These are phyloP conservation scores for Metschnikowia orientalis DNA, from an alignment of 805 yeast species.

Conservation along the genomic window DNA sequence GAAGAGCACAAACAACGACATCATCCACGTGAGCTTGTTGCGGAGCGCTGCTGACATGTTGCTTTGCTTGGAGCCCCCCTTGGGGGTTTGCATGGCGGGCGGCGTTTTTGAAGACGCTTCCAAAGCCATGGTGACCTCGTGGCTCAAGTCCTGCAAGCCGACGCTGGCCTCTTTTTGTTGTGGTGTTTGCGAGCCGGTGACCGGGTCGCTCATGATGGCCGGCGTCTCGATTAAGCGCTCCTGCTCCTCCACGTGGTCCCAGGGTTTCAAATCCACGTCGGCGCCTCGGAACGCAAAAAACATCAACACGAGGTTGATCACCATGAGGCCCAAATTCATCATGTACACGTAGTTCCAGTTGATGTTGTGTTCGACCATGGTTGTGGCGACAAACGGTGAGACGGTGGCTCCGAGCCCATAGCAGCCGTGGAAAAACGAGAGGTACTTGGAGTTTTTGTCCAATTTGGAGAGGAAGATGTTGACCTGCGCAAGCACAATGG, in stretches of 20 bases:
- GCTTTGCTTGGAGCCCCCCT: not conserved
- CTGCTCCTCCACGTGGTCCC: conserved; percentile 15
- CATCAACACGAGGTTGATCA: conserved; percentile 8
- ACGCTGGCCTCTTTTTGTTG: conserved; percentile 7
- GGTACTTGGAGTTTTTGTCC: conserved; percentile 19
- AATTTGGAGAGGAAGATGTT: conserved; percentile 22
- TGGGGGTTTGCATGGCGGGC: not conserved
- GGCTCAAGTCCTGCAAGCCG: conserved; percentile 9
- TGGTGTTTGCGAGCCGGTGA: conserved; percentile 2
- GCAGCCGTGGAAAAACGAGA: conserved; percentile 21
- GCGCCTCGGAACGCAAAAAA: conserved; percentile 15
- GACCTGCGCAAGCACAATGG: conserved; percentile 19
- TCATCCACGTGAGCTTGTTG: conserved; percentile 19
- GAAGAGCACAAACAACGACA: conserved; percentile 17
- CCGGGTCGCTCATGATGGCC: not conserved
- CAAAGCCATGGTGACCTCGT: conserved; percentile 1
- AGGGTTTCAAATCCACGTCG: conserved; percentile 16
- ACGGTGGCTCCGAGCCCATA: conserved; percentile 26
- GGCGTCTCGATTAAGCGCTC: conserved; percentile 3
- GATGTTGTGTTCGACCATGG: conserved; percentile 15
- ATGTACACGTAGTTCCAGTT: conserved; percentile 21
- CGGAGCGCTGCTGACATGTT: conserved; percentile 16
- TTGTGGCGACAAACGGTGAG: conserved; percentile 21
- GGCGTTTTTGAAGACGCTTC: not conserved
- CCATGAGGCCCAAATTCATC: conserved; percentile 16